Evolutionary conservation across 768 basidiomycete species (phyloP), one percentile per base, ranked within the genome.

Genomic region (Tephrocybe sp.): DNA sequence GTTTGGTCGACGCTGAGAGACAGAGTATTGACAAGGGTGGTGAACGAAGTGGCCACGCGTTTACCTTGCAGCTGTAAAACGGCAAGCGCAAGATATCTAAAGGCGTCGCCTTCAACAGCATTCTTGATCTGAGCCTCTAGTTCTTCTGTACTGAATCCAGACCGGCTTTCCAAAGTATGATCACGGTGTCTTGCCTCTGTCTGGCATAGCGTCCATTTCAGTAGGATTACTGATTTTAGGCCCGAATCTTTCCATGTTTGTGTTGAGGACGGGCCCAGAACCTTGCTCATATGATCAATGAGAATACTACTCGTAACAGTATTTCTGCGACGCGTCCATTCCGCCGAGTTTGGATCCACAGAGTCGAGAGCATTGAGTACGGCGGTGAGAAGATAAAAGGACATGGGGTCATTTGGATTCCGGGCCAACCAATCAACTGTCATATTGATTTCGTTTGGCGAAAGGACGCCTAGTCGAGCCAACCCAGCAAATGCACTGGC

Each of bases 131-230:
- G 84, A 1, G 77, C 80, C 65, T 95, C 92, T 36, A 95, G 76
- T 48, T 88, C 84, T 46, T 91, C 88, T 1, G 89, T 84, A 54
- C 76, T 83, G 68, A 85, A 87, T 2, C 84, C 89, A 5, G 72
- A 74, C 26, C 75, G 73, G 57, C 80, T 75, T 57, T 89, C 85
- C 33, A 93, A 66, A 4, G 76, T 73, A 1, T 82, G 70, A 58
- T 90, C 83, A 16, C 79, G 78, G 62, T 87, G 84, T 20, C 91
- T 77, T 5, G 83, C 77, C 55, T 90, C 85, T 1, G 90, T 85
- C 57, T 92, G 72, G 65, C 92, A 91, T 51, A 95, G 74, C 0
- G 92, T 87, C 91, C 92, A 95, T 62, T 91, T 90, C 34, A 97
- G 75, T n/a, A 87, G 68, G 5, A 94, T 61, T 1, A 79, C 75